A percentile compares a stretch with the other conserved stretches of the same genome.
Evolutionary conservation across 1,284 basidiomycete species (phyloP).

Genomic region (Leccinum glutinopallens): DNA sequence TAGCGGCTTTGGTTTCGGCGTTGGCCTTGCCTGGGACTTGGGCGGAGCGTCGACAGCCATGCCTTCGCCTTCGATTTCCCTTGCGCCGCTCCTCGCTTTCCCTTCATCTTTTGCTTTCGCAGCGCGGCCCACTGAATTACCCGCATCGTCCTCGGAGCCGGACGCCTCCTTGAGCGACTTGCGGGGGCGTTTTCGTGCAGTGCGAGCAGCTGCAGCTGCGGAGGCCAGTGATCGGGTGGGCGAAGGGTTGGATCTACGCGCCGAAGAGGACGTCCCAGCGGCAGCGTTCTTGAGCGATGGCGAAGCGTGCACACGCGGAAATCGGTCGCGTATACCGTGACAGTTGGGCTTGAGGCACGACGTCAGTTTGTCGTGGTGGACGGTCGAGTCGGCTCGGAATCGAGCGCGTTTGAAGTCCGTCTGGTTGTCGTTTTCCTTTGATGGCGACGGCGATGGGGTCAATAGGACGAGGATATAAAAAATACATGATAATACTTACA

Average conservation of each 20-base stretch:
- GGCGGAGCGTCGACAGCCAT: slow-evolving; percentile 18
- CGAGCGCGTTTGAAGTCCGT: slow-evolving; percentile 72
- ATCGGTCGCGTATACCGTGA: slow-evolving; percentile 41
- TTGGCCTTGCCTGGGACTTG: slow-evolving; percentile 13
- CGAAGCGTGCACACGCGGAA: slow-evolving; percentile 28
- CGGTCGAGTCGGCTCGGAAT: slow-evolving; percentile 73
- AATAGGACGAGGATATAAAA: neutral
- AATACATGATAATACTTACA: slow-evolving; percentile 39
- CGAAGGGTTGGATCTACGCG: slow-evolving; percentile 30
- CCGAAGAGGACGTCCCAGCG: slow-evolving; percentile 16
- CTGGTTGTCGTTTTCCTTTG: slow-evolving; percentile 37
- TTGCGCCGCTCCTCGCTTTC: slow-evolving; percentile 1
- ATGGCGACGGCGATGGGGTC: neutral
- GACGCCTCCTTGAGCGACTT: slow-evolving; percentile 26
- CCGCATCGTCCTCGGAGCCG: slow-evolving; percentile 27
- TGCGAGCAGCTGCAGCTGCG: slow-evolving; percentile 2
- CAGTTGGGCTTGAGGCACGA: slow-evolving; percentile 61
- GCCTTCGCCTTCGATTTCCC: slow-evolving; percentile 5
- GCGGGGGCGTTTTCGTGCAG: slow-evolving; percentile 30
- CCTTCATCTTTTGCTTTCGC: slow-evolving; percentile 17
- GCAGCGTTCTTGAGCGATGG: slow-evolving; percentile 7
- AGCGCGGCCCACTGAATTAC: slow-evolving; percentile 6
- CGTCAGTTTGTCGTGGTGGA: slow-evolving; percentile 63
- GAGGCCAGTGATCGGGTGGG: slow-evolving; percentile 30
- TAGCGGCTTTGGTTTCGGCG: slow-evolving; percentile 11